Conservation (phyloP, 2,329 filamentous ascomycete species). For the Aspergillus chevalieri region DNA sequence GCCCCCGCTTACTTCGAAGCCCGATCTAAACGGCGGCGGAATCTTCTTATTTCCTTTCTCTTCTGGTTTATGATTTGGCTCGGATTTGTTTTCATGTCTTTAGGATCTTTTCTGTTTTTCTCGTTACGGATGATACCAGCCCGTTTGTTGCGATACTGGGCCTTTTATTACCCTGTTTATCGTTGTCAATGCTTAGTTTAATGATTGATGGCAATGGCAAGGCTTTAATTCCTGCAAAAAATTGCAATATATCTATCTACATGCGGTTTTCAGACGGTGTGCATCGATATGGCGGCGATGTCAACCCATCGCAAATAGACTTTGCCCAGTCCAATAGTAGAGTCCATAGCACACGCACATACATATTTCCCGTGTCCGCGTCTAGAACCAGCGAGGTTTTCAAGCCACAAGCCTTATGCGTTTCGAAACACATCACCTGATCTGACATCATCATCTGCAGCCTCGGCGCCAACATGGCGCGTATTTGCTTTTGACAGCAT, state of each 20-base stretch:
- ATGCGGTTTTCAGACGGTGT: too few relatives aligned
- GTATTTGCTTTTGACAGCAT: conserved; percentile 4
- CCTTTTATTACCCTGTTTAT: conserved; percentile 14
- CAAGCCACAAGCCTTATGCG: too few relatives aligned
- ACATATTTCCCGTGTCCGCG: background rate
- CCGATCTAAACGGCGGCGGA: background rate
- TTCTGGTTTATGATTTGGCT: conserved; percentile 10
- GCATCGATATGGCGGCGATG: too few relatives aligned
- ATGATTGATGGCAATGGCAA: conserved; percentile 26
- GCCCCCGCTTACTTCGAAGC: conserved; percentile 13
- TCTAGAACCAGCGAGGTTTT: background rate
- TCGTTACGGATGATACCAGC: conserved; percentile 34
- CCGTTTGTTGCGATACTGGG: conserved; percentile 25
- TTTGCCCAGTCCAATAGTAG: too few relatives aligned
- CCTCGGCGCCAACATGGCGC: conserved; percentile 19
- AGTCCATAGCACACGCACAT: background rate
- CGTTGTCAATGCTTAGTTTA: conserved; percentile 22
- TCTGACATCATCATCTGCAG: conserved; percentile 11
- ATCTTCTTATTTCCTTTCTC: background rate
- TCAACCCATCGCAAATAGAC: too few relatives aligned
- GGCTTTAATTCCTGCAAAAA: background rate
- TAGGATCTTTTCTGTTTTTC: conserved; percentile 14
- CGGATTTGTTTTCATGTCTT: conserved; percentile 9
- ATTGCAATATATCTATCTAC: too few relatives aligned
- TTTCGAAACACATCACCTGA: conserved; percentile 9